Percentiles rank a stretch among this genome's conserved stretches.
Evolutionary conservation across 371 early-diverging fungal genomes (phyloP).

Genomic region (Choanephora cucurbitarum): DNA sequence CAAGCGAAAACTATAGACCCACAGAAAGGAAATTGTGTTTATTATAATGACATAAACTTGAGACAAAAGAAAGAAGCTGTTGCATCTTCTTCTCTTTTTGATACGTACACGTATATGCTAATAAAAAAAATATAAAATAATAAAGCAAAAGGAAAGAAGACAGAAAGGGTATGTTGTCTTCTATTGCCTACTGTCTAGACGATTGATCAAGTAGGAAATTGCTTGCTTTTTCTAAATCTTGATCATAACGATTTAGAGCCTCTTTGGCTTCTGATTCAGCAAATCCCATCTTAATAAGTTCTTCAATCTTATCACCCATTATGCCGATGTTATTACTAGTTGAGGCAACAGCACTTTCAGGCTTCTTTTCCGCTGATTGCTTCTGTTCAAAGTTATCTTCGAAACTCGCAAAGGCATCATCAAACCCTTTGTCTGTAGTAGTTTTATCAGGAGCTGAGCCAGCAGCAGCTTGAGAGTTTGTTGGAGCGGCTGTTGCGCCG

Average conservation of each 20-base stretch:
- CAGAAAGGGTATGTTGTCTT: slow-evolving; percentile 2
- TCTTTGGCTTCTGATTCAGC: slow-evolving; percentile 59
- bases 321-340: slow-evolving; percentile 12
- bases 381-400: slow-evolving; percentile 23
- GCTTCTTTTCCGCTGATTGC: slow-evolving; percentile 1
- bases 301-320: slow-evolving; percentile 38
- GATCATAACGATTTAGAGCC: slow-evolving; percentile 67
- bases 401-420: slow-evolving; percentile 37
- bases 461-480: slow-evolving; percentile 1
- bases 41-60: too few relatives aligned
- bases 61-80: too few relatives aligned
- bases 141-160: neutral
- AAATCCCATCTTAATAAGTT: slow-evolving; percentile 67
- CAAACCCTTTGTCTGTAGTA: slow-evolving; percentile 26
- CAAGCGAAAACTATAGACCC: too few relatives aligned
- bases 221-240: slow-evolving; percentile 69
- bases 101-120: neutral
- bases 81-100: too few relatives aligned
- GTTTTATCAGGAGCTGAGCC: neutral
- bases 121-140: neutral
- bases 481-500: slow-evolving; percentile 26
- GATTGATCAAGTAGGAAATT: slow-evolving; percentile 67
- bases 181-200: slow-evolving; percentile 9
- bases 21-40: too few relatives aligned
- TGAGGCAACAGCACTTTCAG: slow-evolving; percentile 1